Base-by-base conservation (phyloP, 257 asterid genomes). In the Ehretia macrophylla region DNA sequence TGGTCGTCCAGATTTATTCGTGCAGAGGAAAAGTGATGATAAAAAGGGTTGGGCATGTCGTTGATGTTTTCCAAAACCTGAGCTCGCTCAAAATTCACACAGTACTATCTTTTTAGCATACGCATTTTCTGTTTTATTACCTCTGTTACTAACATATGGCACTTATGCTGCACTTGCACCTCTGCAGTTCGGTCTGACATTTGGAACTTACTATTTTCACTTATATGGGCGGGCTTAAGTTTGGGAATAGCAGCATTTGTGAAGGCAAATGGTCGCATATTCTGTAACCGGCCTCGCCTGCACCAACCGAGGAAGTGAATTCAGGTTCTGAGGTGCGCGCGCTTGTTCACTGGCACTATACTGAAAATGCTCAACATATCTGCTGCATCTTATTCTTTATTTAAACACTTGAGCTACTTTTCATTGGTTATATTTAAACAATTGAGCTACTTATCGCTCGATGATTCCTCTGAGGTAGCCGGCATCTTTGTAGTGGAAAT, bases 211-310 rank as follows among this genome's bases (percentile, higher is more conserved):
- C 37, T 86, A 32, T 79, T 84, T 71, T 78, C 96, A 32, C 23
- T 89, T 53, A 67, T 93, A 63, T 93, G 97, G 98, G 90, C 83
- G 23, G 63, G 94, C 77, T 57, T 80, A 74, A 88, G 96, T 75
- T 60, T 79, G 66, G 80, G 61, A 17, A 76, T 85, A 17, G 86
- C 81, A 47, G 83, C 77, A 49, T 61, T 82, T 49, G 94, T 91
- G 65, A 88, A 62, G 81, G 77, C 84, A 65, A 79, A 88, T 51
- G 94, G 95, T 46, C 90, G 85, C 32, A 21, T 67, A 48, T 91
- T 91, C 88, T 91, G 98, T 51, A 82, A 91, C 67, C 83, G 95
- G 21, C 98, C 98, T 51, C 95, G 92, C 49, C 84, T 91, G 40
- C 83, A 78, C 78, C 85, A 73, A 71, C 87, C 95, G 59, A 66